Base-by-base conservation (phyloP, 805 yeast genomes). In the Barnettozyma salicaria region DNA sequence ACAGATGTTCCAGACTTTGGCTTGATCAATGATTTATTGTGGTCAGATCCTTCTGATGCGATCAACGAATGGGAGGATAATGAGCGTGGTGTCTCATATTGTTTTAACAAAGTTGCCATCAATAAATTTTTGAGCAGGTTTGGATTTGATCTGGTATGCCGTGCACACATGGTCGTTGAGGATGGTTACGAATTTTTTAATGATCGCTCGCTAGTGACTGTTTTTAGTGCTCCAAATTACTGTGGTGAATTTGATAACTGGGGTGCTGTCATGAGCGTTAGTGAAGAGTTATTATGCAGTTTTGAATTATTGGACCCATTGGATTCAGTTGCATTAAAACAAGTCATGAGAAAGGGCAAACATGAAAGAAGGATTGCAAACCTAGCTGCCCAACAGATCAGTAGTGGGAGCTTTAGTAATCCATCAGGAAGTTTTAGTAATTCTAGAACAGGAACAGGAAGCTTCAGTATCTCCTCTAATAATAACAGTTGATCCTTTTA, bases 1-100 rank as follows among this genome's bases (percentile, higher is more conserved):
- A 90, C 98, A 24, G 98, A 90, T 70, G 88, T 90, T 51, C 98
- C 98, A 38, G 98, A 90, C 63, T 95, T 88, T 43, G 98, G 98
- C 18, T 74, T 90, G 54, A 74, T 90, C 53, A 89, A 97, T 69
- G 98, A 90, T 64, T 73, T 90, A 61, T 74, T 90, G 55, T 90
- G 98, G 98, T 85, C 96, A 2, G 98, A 90, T 63, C 98, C 98
- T 16, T 97, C 90, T 63, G 90, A 92, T 66, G 97, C 88, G 63
- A 86, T 89, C 50, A 87, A 92, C 24, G 98, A 97, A 18, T 90
- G 98, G 98, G 82, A 92, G 51, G 98, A 92, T 67, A 90, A 92
- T 64, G 98, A 92, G 67, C 84, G 98, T 67, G 97, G 97, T 59
- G 97, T 90, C 44, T 88, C 97, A 14, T 90, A 89, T 65, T 90